phyloP scores from a whole-genome alignment of 257 asterid genomes.

The Solanum commersonii region DNA sequence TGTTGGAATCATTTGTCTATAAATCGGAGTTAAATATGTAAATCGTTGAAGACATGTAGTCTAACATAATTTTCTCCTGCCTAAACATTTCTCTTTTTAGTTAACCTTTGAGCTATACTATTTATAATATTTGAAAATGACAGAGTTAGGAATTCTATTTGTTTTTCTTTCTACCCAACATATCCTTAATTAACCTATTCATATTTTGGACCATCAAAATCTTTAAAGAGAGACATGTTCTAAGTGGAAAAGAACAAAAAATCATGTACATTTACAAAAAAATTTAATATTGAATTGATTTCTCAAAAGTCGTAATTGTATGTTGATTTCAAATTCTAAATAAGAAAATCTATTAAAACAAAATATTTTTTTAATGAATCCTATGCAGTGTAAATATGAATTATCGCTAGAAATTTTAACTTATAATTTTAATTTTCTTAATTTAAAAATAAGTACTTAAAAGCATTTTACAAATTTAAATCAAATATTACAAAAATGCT shows the following conservation, averaged over 20 bases:
- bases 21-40: not conserved
- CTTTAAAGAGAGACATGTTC: not conserved
- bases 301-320: not conserved
- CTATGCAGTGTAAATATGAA: not conserved
- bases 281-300: not conserved
- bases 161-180: not conserved
- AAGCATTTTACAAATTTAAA: not conserved
- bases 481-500: not conserved
- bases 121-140: not conserved
- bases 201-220: not conserved
- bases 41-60: not conserved
- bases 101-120: not conserved
- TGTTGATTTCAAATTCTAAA: not conserved
- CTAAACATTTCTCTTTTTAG: not conserved
- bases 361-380: not conserved
- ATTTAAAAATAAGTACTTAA: too few species aligned
- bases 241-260: not conserved
- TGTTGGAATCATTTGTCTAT: not conserved
- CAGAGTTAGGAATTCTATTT: not conserved
- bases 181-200: not conserved
- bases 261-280: not conserved
- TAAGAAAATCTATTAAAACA: not conserved
- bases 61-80: not conserved
- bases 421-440: too few species aligned
- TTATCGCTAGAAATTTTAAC: not conserved